Evolutionary conservation across 371 early-diverging fungal genomes (phyloP).

Genomic region (Dentiscutata heterogama): DNA sequence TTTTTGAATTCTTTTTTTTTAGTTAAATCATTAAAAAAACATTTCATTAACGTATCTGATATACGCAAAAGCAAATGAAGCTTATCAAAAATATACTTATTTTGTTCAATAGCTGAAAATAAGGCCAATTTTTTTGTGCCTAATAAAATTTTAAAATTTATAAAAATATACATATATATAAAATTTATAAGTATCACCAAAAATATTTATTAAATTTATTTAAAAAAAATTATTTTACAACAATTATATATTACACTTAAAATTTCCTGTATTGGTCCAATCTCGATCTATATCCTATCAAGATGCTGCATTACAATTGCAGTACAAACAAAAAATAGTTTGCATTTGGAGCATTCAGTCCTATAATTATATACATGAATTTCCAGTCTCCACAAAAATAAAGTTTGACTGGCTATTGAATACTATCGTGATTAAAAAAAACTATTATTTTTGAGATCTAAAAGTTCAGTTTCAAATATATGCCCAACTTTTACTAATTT

Average conservation of each 20-base stretch:
- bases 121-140: neutral
- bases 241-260: neutral
- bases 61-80: no score
- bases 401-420: conserved; percentile 5
- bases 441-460: neutral
- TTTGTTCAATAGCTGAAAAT: neutral
- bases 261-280: neutral
- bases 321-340: conserved; percentile 3
- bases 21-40: neutral
- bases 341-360: neutral
- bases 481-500: neutral
- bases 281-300: neutral
- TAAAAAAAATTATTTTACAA: no score
- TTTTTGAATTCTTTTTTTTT: conserved; percentile 26
- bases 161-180: neutral
- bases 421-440: neutral
- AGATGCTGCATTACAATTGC: neutral
- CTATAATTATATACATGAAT: neutral
- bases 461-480: neutral
- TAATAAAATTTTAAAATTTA: neutral
- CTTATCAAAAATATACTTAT: conserved; percentile 2
- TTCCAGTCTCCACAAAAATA: neutral
- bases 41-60: conserved; percentile 17
- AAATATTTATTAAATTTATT: no score
- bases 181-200: no score